phyloP scores from a whole-genome alignment of 352 stramenopile species.

The Blastocystis sp. region DNA sequence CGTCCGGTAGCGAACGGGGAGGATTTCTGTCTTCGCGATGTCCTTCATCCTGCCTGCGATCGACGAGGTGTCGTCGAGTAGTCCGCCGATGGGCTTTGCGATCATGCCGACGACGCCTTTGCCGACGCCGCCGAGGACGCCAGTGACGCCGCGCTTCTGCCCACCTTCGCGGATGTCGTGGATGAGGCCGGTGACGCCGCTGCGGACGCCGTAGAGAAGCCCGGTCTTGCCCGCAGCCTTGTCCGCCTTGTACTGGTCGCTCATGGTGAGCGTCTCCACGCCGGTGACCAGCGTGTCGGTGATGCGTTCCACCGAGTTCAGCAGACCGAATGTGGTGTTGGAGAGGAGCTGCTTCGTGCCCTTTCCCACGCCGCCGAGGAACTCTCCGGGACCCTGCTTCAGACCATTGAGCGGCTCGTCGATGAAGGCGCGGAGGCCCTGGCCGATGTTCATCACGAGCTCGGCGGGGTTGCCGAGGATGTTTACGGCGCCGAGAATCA shows the following conservation, averaged over 20 bases:
- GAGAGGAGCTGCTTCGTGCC: constrained; percentile 73
- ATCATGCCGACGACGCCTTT: constrained; percentile 60
- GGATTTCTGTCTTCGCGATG: constrained; percentile 14
- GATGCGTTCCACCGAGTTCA: constrained; percentile 77
- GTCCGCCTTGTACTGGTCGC: constrained; percentile 74
- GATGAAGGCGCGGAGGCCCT: constrained; percentile 76
- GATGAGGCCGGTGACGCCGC: constrained; percentile 39
- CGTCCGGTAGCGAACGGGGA: not conserved
- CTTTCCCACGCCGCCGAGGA: constrained; percentile 71
- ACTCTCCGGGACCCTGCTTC: constrained; percentile 68
- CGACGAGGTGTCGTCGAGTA: constrained; percentile 30
- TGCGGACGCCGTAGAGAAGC: constrained; percentile 24
- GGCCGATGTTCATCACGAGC: constrained; percentile 72
- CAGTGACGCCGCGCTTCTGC: not conserved
- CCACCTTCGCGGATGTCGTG: not conserved
- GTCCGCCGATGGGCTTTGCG: constrained; percentile 23
- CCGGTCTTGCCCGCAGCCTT: constrained; percentile 57
- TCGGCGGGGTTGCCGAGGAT: constrained; percentile 76
- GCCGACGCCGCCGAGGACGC: constrained; percentile 64
- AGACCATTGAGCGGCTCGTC: constrained; percentile 76
- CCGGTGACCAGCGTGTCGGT: constrained; percentile 75
- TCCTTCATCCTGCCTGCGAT: constrained; percentile 42
- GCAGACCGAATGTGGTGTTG: constrained; percentile 74
- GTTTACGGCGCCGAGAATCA: constrained; percentile 74
- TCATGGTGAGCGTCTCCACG: constrained; percentile 72